Evolutionary conservation across 345 rosid genomes (phyloP).

Genomic region (Viola odorata): DNA sequence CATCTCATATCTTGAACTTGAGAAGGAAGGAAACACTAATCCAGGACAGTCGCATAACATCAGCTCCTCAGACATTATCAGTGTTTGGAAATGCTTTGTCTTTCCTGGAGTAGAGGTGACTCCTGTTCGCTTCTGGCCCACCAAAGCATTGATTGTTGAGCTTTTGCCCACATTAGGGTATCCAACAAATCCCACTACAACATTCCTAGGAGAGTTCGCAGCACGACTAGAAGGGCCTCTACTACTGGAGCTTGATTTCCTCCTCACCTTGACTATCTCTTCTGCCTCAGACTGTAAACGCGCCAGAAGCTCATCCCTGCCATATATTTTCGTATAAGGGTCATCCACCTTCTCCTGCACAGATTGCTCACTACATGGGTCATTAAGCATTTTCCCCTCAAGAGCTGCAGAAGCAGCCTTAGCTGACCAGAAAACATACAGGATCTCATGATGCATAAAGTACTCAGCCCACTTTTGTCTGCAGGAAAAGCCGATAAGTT

Average conservation of each 20-base stretch:
- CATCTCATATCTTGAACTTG: constrained; percentile 89
- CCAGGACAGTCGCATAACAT: constrained; percentile 93
- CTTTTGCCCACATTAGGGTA: constrained; percentile 97
- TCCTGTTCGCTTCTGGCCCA: constrained; percentile 86
- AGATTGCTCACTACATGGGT: constrained; percentile 31
- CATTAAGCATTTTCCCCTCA: constrained; percentile 57
- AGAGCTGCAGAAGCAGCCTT: constrained; percentile 75
- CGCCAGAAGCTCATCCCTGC: constrained; percentile 76
- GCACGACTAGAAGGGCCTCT: constrained; percentile 19
- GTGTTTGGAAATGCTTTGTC: constrained; percentile 92
- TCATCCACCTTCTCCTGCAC: constrained; percentile 33
- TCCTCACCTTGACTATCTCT: constrained; percentile 56
- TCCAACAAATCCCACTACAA: constrained; percentile 83
- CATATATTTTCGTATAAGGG: constrained; percentile 54
- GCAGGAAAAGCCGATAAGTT: constrained; percentile 14
- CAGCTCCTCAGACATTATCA: constrained; percentile 70
- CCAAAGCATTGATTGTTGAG: constrained; percentile 89
- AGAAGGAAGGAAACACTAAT: constrained; percentile 82
- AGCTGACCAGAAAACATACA: constrained; percentile 89
- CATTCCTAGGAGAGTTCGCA: constrained; percentile 33
- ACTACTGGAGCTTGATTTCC: constrained; percentile 30
- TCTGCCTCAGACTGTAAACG: constrained; percentile 69
- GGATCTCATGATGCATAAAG: constrained; percentile 47
- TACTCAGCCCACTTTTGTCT: constrained; percentile 85
- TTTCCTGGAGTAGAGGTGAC: constrained; percentile 95